Evolutionary conservation across 2,329 filamentous ascomycete genomes (phyloP), one percentile per base, ranked within the genome.

Genomic region (Penicillium sp.): DNA sequence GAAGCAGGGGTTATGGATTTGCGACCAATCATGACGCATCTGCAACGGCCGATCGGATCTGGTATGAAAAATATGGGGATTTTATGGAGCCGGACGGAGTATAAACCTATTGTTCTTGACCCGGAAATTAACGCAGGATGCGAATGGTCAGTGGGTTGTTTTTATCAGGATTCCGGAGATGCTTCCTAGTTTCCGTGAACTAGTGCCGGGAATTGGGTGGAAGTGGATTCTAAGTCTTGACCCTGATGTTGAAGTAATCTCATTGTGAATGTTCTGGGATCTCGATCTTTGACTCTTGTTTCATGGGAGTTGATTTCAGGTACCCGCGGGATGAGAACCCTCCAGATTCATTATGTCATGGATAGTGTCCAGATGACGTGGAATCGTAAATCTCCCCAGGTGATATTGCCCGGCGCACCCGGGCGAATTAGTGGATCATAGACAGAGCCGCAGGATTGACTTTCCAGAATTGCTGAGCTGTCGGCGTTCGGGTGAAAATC

Each of bases 361-460:
- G 29, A 31, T 10, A 11, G 3, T 29, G 29, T 31, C 31, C 31
- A 13, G 13, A 33, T 33, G 31, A 33, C 31, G 31, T 33, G 31
- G 2, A 33, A 33, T 16, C 13, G 13, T 3, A 33, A 33, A 13
- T 33, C 14, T 16, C 31, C 46, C 46, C 46, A 22, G 46, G 46
- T 35, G 45, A 31, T 10, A n/a, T 33, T 33, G 47, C 29, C 29
- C 47, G 44, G 9, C 27, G 14, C 19, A 39, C 47, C 47, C 47
- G 47, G 47, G 47, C 31, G 31, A 39, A 37, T 21, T 26, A 51
- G 37, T 51, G 49, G 49, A 51, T 24, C 22, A 35, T 21, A 26
- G 24, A 22, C 37, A 51, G 49, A 51, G 49, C 49, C 49, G 35
- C 49, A 51, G 49, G 29, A 51, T 51, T 44, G 49, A 51, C 35